These are phyloP conservation scores for Pulveroboletus sp. DNA, from an alignment of 768 basidiomycete genomes.

Conservation along the genomic window DNA sequence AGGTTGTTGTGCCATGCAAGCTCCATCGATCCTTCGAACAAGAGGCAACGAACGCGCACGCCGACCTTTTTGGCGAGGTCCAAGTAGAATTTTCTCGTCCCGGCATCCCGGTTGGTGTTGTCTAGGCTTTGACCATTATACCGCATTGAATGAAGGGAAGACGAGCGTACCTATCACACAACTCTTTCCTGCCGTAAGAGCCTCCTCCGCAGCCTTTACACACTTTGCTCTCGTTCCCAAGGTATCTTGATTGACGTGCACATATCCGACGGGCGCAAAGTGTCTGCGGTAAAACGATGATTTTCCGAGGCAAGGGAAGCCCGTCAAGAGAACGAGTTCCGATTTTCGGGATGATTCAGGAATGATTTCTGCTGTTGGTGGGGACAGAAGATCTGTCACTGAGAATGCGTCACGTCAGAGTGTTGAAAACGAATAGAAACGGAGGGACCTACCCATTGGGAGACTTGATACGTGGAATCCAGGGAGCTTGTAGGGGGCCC, in stretches of 20 bases:
- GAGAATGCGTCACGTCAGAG: background rate
- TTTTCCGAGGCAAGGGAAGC: conserved; percentile 72
- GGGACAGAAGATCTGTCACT: conserved; percentile 39
- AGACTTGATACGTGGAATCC: conserved; percentile 67
- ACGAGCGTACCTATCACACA: conserved; percentile 72
- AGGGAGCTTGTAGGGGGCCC: conserved; percentile 45
- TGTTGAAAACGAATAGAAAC: background rate
- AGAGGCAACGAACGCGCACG: conserved; percentile 64
- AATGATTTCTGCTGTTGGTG: conserved; percentile 17
- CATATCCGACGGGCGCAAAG: conserved; percentile 67
- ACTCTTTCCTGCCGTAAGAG: conserved; percentile 53
- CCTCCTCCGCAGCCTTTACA: conserved; percentile 56
- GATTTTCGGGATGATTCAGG: conserved; percentile 9
- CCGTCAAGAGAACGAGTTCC: conserved; percentile 62
- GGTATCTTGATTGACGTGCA: conserved; percentile 85
- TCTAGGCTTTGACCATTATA: conserved; percentile 43
- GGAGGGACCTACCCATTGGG: conserved; percentile 24
- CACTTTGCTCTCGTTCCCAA: conserved; percentile 77
- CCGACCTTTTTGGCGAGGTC: conserved; percentile 56
- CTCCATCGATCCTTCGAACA: conserved; percentile 73
- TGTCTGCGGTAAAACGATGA: conserved; percentile 71
- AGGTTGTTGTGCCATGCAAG: conserved; percentile 93
- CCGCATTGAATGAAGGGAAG: background rate
- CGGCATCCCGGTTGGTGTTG: conserved; percentile 83
- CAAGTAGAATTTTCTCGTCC: conserved; percentile 71